Conservation (phyloP, 192 early-diverging fungal species). For the Rhizophagus clarus region DNA sequence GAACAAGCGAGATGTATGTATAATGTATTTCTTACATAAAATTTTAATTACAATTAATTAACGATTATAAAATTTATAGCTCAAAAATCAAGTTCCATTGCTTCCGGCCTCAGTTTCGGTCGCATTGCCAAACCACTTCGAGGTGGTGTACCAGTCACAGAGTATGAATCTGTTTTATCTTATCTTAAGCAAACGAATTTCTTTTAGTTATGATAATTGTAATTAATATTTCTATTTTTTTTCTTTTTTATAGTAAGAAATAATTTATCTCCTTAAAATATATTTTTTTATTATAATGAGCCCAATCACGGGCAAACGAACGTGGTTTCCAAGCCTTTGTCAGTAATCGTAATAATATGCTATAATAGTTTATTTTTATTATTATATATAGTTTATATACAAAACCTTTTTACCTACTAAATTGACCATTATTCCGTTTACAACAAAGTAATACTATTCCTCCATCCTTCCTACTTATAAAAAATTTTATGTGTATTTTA, state of each 20-base stretch:
- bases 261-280: not conserved
- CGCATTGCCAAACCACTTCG: conserved; percentile 91
- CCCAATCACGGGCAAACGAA: not conserved
- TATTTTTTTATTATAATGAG: not conserved
- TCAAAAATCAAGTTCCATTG: conserved; percentile 41
- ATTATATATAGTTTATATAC: not conserved
- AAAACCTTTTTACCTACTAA: not conserved
- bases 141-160: conserved; percentile 57
- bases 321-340: not conserved
- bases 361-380: not conserved
- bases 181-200: not conserved
- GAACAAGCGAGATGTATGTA: conserved; percentile 75
- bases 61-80: conserved; percentile 28
- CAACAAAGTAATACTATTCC: not conserved
- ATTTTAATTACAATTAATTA: not conserved
- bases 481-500: not conserved
- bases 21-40: not conserved
- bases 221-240: not conserved
- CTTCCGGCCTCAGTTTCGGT: conserved; percentile 57
- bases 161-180: not conserved
- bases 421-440: not conserved
- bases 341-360: not conserved
- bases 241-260: not conserved
- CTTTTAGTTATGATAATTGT: not conserved
- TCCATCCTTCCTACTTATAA: not conserved